Evolutionary conservation across 306 rosid species (phyloP).

Genomic region (Herpetospermum pedunculosum): DNA sequence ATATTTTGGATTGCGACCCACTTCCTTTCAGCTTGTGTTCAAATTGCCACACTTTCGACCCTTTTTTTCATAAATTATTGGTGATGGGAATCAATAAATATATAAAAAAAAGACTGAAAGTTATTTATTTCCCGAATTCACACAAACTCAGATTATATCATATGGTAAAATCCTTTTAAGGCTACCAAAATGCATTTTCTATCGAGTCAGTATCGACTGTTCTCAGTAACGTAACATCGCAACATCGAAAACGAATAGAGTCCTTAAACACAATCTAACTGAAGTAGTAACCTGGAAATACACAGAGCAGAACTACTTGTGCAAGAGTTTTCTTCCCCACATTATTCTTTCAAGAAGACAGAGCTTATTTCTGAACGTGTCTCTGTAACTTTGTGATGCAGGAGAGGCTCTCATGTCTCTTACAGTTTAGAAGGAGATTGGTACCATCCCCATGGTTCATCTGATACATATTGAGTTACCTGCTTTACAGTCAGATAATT

Average conservation of each 20-base stretch:
- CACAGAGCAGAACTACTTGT: background rate
- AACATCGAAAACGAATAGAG: background rate
- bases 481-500: conserved; percentile 92
- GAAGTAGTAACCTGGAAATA: background rate
- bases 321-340: background rate
- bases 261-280: background rate
- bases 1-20: no score
- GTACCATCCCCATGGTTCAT: conserved; percentile 97
- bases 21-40: no score
- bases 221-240: background rate
- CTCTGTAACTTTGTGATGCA: background rate
- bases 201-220: background rate
- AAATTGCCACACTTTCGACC: no score
- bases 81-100: no score
- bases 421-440: conserved; percentile 73
- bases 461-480: conserved; percentile 64
- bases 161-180: background rate
- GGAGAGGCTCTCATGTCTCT: background rate
- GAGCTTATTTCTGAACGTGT: background rate
- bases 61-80: no score
- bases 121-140: background rate
- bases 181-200: background rate
- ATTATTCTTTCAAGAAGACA: background rate
- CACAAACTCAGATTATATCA: background rate
- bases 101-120: no score